Evolutionary conservation across 2,329 filamentous ascomycete genomes (phyloP).

Genomic region (Aspergillus tamarii): DNA sequence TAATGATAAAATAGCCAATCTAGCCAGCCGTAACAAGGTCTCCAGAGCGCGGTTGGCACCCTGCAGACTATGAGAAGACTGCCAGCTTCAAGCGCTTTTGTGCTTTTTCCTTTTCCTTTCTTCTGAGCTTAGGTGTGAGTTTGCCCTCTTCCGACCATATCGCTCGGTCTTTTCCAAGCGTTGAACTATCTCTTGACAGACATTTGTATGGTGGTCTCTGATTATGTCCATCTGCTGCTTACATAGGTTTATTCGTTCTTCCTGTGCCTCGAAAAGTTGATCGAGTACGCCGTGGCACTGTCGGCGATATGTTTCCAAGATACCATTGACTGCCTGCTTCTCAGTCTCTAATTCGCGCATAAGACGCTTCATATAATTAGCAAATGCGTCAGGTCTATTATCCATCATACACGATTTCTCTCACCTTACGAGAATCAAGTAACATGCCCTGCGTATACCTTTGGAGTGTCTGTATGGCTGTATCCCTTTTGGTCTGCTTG

Average conservation of each 20-base stretch:
- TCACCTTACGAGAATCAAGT: constrained; percentile 33
- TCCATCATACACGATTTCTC: constrained; percentile 10
- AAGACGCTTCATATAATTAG: constrained; percentile 37
- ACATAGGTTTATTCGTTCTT: constrained; percentile 39
- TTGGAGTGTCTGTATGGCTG: constrained; percentile 15
- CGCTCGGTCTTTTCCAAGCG: constrained; percentile 32
- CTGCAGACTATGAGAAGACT: not conserved
- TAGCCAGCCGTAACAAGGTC: not conserved
- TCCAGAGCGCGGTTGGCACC: not conserved
- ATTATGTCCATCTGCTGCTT: constrained; percentile 32
- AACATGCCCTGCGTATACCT: constrained; percentile 28
- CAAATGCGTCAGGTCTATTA: not conserved
- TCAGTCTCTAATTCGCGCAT: constrained; percentile 51
- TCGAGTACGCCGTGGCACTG: constrained; percentile 50
- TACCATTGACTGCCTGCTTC: constrained; percentile 48
- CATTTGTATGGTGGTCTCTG: constrained; percentile 31
- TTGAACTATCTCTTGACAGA: constrained; percentile 35
- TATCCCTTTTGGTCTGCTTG: constrained; percentile 7
- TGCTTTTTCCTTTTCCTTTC: not conserved
- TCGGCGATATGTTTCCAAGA: constrained; percentile 48
- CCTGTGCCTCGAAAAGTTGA: constrained; percentile 45
- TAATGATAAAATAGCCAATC: not conserved
- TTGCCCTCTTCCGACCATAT: constrained; percentile 22
- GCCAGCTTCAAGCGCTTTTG: not conserved
- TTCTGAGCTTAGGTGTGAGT: not conserved